Percentiles rank a stretch among this genome's conserved stretches.
Conservation (phyloP, 371 early-diverging fungal genomes). For the Parasitella parasitica region DNA sequence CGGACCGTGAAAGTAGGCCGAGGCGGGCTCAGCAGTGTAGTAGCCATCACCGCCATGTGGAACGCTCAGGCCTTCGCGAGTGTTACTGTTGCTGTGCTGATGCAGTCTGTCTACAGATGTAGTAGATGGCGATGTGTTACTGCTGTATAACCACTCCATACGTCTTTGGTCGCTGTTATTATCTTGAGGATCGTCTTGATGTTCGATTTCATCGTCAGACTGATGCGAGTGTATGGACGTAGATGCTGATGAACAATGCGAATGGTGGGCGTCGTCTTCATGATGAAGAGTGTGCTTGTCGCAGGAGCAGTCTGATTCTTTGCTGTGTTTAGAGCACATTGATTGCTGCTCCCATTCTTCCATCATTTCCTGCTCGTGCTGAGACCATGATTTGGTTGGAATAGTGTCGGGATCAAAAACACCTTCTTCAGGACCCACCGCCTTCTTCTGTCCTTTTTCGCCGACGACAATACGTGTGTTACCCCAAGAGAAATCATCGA, state of each 20-base stretch:
- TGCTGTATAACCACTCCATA: neutral
- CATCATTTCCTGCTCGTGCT: constrained; percentile 62
- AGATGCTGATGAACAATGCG: constrained; percentile 1
- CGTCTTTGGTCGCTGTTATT: neutral
- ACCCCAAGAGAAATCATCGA: constrained; percentile 91
- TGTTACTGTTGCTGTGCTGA: neutral
- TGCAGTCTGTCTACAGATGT: neutral
- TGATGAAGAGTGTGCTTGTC: neutral
- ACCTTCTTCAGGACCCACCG: constrained; percentile 54
- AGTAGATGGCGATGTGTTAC: neutral
- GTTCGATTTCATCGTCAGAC: neutral
- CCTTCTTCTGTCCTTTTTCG: constrained; percentile 71
- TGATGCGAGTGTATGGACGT: neutral
- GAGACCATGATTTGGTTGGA: constrained; percentile 87
- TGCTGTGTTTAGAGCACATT: constrained; percentile 1
- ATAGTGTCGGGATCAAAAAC: constrained; percentile 87
- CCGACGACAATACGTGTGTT: constrained; percentile 89
- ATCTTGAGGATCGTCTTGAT: neutral
- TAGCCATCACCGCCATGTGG: neutral
- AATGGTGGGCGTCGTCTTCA: neutral
- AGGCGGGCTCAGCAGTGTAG: neutral
- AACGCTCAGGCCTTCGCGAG: neutral
- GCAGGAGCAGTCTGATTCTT: constrained; percentile 9
- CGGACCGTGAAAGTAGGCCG: neutral
- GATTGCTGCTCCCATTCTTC: constrained; percentile 2